Conservation (phyloP, 2,329 filamentous ascomycete genomes). For the Hymenoscyphus albidus region DNA sequence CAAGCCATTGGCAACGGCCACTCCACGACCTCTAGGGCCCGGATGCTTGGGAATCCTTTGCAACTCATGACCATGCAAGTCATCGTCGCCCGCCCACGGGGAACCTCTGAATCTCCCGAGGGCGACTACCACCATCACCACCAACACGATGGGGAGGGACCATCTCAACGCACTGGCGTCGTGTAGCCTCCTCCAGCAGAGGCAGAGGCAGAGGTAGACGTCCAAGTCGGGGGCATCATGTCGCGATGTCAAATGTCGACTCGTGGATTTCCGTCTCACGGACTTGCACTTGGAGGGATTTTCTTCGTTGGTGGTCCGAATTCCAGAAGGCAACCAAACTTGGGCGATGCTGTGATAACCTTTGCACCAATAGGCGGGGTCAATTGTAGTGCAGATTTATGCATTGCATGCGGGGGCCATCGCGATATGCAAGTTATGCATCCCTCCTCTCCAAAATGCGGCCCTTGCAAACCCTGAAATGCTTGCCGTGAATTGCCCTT, state of each 20-base stretch:
- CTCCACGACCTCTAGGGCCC: neutral
- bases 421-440: slow-evolving; percentile 26
- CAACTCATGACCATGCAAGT: slow-evolving; percentile 11
- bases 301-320: neutral
- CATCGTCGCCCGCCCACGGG: slow-evolving; percentile 10
- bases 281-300: slow-evolving; percentile 4
- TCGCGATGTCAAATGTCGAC: slow-evolving; percentile 3
- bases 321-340: slow-evolving; percentile 17
- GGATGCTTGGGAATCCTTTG: neutral
- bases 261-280: slow-evolving; percentile 6
- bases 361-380: slow-evolving; percentile 7
- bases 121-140: neutral
- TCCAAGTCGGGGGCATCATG: neutral
- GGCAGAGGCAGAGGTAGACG: neutral
- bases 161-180: slow-evolving; percentile 1
- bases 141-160: neutral
- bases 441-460: slow-evolving; percentile 6
- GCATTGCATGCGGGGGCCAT: slow-evolving; percentile 16
- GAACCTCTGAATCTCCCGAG: neutral
- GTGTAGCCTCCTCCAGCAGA: neutral
- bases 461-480: slow-evolving; percentile 1
- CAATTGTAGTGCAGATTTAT: slow-evolving; percentile 7
- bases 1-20: slow-evolving; percentile 5
- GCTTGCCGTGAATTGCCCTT: neutral
- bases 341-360: slow-evolving; percentile 9